These are phyloP conservation scores for Pseudogymnoascus sp. DNA, from an alignment of 2,329 filamentous ascomycete species.

Conservation along the genomic window DNA sequence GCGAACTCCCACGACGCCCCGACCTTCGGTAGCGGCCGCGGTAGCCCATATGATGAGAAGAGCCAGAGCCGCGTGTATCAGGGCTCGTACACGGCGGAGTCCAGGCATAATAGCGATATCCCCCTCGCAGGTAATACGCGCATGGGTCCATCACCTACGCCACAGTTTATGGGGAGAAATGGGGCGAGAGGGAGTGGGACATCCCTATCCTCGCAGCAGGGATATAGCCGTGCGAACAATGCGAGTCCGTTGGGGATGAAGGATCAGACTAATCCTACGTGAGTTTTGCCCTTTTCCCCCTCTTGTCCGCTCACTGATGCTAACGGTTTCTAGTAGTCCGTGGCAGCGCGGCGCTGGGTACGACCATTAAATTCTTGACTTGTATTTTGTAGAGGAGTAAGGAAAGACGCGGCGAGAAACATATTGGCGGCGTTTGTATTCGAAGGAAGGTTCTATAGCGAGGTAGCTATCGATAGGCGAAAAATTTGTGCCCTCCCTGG, in stretches of 20 bases:
- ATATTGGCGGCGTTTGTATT: neutral
- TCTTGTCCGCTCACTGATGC: constrained; percentile 12
- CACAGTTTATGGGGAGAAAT: constrained; percentile 16
- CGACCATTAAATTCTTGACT: constrained; percentile 34
- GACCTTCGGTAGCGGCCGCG: constrained; percentile 36
- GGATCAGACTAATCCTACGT: constrained; percentile 30
- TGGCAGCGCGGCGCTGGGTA: constrained; percentile 52
- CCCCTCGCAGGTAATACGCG: constrained; percentile 19
- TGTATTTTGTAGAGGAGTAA: neutral
- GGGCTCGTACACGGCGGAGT: constrained; percentile 19
- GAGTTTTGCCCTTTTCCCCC: constrained; percentile 20
- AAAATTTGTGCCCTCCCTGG: neutral
- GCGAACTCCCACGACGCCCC: constrained; percentile 39
- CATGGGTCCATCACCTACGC: constrained; percentile 12
- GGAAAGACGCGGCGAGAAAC: neutral
- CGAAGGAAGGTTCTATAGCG: neutral
- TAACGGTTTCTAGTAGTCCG: constrained; percentile 34
- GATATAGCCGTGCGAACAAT: constrained; percentile 35
- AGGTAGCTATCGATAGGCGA: neutral
- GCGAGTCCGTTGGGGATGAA: constrained; percentile 13
- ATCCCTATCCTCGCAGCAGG: constrained; percentile 25
- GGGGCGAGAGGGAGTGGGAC: constrained; percentile 22
- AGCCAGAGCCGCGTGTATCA: constrained; percentile 19
- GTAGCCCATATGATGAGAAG: constrained; percentile 19
- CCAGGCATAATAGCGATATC: constrained; percentile 19